Percentiles rank a stretch among this genome's conserved stretches.
phyloP scores from a whole-genome alignment of 208 protist genomes.

The Acanthamoeba pearcei region DNA sequence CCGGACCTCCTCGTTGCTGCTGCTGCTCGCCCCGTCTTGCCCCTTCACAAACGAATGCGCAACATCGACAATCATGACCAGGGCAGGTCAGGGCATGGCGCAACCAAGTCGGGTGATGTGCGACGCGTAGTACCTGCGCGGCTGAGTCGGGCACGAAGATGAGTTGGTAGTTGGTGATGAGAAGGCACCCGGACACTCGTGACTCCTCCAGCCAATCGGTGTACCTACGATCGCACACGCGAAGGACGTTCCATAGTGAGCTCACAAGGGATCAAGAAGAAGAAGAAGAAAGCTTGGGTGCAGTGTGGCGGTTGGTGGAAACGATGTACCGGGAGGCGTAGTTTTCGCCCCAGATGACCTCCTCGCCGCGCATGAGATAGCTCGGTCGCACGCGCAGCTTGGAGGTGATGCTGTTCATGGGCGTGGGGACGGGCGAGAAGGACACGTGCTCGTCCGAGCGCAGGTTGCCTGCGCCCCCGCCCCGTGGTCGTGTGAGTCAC shows the following conservation, averaged over 20 bases:
- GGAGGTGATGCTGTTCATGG: background rate
- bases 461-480: background rate
- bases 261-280: too few species aligned
- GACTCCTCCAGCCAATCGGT: constrained; percentile 18
- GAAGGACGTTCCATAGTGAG: too few species aligned
- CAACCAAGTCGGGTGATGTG: too few species aligned
- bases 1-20: background rate
- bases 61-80: background rate
- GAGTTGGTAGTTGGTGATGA: constrained; percentile 43
- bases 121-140: background rate
- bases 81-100: too few species aligned
- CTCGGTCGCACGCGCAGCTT: constrained; percentile 35
- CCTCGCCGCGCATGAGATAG: constrained; percentile 9
- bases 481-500: too few species aligned
- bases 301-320: too few species aligned
- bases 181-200: background rate
- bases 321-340: background rate
- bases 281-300: background rate
- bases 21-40: background rate
- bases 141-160: constrained; percentile 28
- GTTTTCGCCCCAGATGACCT: constrained; percentile 21
- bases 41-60: background rate
- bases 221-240: background rate
- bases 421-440: background rate
- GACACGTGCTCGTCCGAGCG: background rate